A percentile compares a stretch with the other conserved stretches of the same genome.
Conservation (phyloP, 805 yeast genomes). For the Wickerhamiella brachini region DNA sequence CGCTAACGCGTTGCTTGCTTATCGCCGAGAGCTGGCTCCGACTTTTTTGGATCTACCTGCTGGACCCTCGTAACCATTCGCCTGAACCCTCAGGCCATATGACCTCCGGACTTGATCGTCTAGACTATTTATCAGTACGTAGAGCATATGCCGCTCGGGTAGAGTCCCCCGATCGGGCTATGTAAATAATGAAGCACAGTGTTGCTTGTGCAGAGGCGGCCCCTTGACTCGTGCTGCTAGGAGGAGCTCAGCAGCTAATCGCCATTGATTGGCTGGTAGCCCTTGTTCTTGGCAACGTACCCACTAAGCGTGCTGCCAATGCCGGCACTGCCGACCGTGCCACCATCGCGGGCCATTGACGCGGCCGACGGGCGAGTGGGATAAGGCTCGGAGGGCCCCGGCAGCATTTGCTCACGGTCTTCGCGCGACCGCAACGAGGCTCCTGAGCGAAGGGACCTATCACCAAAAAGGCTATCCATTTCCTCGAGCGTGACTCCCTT, state of each 20-base stretch:
- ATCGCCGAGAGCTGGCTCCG: slow-evolving; percentile 2
- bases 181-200: not conserved
- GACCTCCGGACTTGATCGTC: too few species aligned
- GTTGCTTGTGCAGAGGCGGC: too few species aligned
- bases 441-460: slow-evolving; percentile 26
- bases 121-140: not conserved
- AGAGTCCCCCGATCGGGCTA: not conserved
- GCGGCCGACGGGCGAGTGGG: slow-evolving; percentile 6
- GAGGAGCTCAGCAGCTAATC: too few species aligned
- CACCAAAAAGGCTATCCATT: slow-evolving; percentile 84
- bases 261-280: slow-evolving; percentile 2
- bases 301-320: not conserved
- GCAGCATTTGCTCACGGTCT: slow-evolving; percentile 17
- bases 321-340: not conserved
- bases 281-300: not conserved
- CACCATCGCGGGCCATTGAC: slow-evolving; percentile 5
- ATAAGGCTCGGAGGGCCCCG: not conserved
- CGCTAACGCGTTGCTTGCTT: not conserved
- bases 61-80: too few species aligned
- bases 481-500: slow-evolving; percentile 81
- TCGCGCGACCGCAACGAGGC: slow-evolving; percentile 10
- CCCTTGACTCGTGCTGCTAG: too few species aligned
- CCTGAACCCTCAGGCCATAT: too few species aligned
- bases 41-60: not conserved
- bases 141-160: not conserved